Evolutionary conservation across 495 filamentous ascomycete species (phyloP).

Genomic region (Penicillium subrubescens): DNA sequence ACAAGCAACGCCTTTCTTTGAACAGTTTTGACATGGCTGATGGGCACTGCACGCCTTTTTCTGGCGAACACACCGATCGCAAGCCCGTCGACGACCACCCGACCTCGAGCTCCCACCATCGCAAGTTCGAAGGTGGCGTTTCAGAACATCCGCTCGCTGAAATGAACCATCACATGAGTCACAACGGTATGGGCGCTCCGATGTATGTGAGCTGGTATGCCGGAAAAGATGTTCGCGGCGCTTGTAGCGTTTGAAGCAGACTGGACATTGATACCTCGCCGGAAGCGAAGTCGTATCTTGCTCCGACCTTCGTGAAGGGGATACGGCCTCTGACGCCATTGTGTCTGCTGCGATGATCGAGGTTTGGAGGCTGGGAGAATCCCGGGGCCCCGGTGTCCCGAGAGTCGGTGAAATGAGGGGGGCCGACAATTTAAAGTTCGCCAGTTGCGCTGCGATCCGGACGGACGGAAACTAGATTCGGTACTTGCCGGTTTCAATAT

Average conservation of each 20-base stretch:
- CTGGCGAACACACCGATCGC: slow-evolving; percentile 29
- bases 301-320: background rate
- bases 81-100: slow-evolving; percentile 16
- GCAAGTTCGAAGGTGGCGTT: slow-evolving; percentile 20
- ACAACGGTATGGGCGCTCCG: slow-evolving; percentile 24
- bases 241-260: slow-evolving; percentile 25
- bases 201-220: slow-evolving; percentile 23
- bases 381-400: background rate
- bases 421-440: slow-evolving; percentile 3
- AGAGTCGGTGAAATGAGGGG: slow-evolving; percentile 6
- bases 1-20: slow-evolving; percentile 15
- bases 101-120: slow-evolving; percentile 13
- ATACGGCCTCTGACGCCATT: background rate
- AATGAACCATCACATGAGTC: slow-evolving; percentile 19
- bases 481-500: background rate
- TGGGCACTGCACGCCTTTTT: slow-evolving; percentile 29
- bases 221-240: slow-evolving; percentile 25
- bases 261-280: slow-evolving; percentile 19
- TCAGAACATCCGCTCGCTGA: slow-evolving; percentile 25
- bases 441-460: background rate
- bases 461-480: background rate
- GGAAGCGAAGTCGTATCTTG: background rate
- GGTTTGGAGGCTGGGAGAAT: background rate
- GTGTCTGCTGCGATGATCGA: background rate
- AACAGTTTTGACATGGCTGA: slow-evolving; percentile 24